Conservation (phyloP, 2,329 filamentous ascomycete genomes). For the Zymoseptoria ardabiliae region DNA sequence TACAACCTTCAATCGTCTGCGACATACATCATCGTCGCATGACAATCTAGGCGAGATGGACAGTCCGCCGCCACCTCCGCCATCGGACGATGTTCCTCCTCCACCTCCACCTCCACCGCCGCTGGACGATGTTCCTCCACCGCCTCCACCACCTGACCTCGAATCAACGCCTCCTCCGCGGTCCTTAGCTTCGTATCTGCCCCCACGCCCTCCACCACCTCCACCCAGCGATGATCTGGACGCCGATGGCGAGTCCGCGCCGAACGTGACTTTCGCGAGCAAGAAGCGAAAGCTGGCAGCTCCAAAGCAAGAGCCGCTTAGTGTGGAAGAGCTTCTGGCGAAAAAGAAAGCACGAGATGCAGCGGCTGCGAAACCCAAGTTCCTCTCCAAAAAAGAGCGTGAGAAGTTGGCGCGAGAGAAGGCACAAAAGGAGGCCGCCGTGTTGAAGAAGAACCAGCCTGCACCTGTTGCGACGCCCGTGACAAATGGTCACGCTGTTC, state of each 20-base stretch:
- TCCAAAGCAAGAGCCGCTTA: constrained; percentile 51
- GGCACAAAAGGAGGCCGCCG: constrained; percentile 58
- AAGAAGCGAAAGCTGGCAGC: constrained; percentile 45
- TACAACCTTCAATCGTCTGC: not conserved
- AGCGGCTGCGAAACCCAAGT: constrained; percentile 79
- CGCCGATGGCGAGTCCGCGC: not conserved
- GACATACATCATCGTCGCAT: not conserved
- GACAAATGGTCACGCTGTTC: not conserved
- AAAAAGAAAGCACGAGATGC: constrained; percentile 83
- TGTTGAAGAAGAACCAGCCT: constrained; percentile 45
- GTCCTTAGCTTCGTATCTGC: not conserved
- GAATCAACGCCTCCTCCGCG: constrained; percentile 10
- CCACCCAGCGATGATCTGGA: not conserved
- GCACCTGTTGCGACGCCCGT: constrained; percentile 25
- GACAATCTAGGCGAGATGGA: not conserved
- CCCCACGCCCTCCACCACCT: constrained; percentile 6
- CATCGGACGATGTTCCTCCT: not conserved
- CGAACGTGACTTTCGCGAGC: not conserved
- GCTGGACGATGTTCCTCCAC: constrained; percentile 6
- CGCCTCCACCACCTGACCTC: constrained; percentile 18
- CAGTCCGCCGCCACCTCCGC: not conserved
- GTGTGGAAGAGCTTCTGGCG: constrained; percentile 75
- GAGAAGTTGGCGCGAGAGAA: constrained; percentile 75
- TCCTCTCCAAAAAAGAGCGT: constrained; percentile 74
- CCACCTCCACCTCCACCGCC: not conserved